These are phyloP conservation scores for Plectosphaerella cucumerina DNA, from an alignment of 2,329 filamentous ascomycete species.

Conservation along the genomic window DNA sequence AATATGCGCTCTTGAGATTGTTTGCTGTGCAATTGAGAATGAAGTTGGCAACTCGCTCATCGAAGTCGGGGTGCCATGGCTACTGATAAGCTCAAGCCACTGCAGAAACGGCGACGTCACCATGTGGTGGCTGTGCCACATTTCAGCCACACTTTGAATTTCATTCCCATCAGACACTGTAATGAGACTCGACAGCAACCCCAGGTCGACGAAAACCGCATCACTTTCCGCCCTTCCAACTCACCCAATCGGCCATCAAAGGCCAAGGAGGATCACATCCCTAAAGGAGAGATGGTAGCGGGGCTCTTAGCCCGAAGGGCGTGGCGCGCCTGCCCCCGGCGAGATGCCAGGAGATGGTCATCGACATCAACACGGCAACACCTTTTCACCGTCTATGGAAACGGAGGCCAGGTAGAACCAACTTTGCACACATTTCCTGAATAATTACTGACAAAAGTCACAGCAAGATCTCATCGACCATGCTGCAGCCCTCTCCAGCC, in stretches of 20 bases:
- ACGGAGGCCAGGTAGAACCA: constrained; percentile 1
- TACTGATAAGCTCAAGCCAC: background rate
- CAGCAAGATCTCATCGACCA: background rate
- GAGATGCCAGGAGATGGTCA: background rate
- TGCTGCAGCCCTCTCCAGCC: background rate
- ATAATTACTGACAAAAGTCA: background rate
- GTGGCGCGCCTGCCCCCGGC: background rate
- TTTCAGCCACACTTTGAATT: background rate
- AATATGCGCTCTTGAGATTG: background rate
- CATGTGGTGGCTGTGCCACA: too few species aligned
- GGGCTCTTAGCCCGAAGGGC: background rate
- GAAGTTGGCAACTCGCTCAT: too few species aligned
- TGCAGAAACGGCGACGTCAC: too few species aligned
- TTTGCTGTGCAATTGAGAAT: background rate
- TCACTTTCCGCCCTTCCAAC: too few species aligned
- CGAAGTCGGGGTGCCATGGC: too few species aligned
- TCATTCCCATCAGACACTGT: background rate
- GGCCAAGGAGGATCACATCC: background rate
- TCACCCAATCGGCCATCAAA: background rate
- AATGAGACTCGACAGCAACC: too few species aligned
- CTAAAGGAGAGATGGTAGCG: background rate
- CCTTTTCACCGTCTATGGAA: constrained; percentile 7
- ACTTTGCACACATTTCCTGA: background rate
- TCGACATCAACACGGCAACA: background rate
- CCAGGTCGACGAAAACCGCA: too few species aligned